Evolutionary conservation across 1,284 basidiomycete genomes (phyloP).

Genomic region (Cryptococcus hybrid): DNA sequence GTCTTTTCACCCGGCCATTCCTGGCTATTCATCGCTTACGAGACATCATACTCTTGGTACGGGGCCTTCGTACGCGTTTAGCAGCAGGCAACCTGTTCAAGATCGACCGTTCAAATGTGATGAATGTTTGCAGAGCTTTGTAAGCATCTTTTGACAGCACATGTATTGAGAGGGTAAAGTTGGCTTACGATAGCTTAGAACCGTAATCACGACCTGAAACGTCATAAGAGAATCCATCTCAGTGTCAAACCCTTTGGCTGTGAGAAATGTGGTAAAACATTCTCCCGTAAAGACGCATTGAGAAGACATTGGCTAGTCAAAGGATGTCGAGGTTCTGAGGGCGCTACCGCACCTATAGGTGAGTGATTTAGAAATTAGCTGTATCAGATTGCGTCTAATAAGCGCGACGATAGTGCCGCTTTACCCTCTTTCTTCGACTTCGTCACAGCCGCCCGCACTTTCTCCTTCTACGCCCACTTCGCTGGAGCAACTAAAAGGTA

Average conservation of each 20-base stretch:
- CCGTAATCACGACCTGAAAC: constrained; percentile 53
- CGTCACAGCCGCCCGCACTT: constrained; percentile 24
- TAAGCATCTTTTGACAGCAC: constrained; percentile 20
- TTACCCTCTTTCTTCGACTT: constrained; percentile 24
- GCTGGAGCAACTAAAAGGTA: constrained; percentile 8
- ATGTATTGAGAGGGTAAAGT: neutral
- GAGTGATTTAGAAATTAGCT: constrained; percentile 3
- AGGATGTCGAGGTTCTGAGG: constrained; percentile 49
- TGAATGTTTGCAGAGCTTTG: constrained; percentile 50
- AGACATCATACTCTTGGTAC: constrained; percentile 32
- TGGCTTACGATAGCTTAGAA: constrained; percentile 28
- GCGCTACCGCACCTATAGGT: constrained; percentile 43
- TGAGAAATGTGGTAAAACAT: constrained; percentile 51
- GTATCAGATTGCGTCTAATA: neutral
- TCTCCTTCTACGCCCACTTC: constrained; percentile 35
- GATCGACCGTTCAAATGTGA: constrained; percentile 52
- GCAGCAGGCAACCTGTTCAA: constrained; percentile 25
- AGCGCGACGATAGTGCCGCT: constrained; percentile 19
- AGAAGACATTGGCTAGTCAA: constrained; percentile 52
- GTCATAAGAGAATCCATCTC: constrained; percentile 52
- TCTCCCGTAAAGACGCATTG: constrained; percentile 53
- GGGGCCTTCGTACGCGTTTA: constrained; percentile 3
- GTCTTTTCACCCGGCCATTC: constrained; percentile 14
- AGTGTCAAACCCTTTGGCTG: constrained; percentile 52
- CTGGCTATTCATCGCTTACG: constrained; percentile 19